A percentile compares a stretch with the other conserved stretches of the same genome.
phyloP scores from a whole-genome alignment of 208 protist genomes.

The Leishmania braziliensis region DNA sequence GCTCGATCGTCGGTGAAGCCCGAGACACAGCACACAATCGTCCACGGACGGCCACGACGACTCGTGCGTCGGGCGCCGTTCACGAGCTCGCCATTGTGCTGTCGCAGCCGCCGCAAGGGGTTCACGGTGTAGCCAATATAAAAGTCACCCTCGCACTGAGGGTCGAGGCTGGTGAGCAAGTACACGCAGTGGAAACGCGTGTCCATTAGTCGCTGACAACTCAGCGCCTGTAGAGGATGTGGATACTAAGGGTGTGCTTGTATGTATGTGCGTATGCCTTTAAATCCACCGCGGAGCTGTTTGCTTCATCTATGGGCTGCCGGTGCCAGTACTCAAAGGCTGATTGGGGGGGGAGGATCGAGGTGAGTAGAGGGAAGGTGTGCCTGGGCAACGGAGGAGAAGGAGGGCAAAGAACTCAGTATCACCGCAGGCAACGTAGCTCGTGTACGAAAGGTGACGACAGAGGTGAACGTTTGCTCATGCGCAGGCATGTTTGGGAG shows the following conservation, averaged over 20 bases:
- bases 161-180: slow-evolving; percentile 82
- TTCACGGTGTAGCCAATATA: slow-evolving; percentile 96
- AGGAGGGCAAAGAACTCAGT: background rate
- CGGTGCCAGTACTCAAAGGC: background rate
- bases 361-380: background rate
- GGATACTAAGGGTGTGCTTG: slow-evolving; percentile 4
- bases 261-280: background rate
- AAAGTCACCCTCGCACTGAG: slow-evolving; percentile 55
- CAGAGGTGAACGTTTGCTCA: background rate
- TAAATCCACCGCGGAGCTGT: background rate
- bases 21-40: slow-evolving; percentile 89
- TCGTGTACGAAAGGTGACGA: background rate
- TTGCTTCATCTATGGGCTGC: background rate
- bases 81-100: slow-evolving; percentile 95
- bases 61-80: slow-evolving; percentile 88
- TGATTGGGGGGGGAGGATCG: background rate
- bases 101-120: slow-evolving; percentile 88
- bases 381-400: background rate
- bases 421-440: background rate
- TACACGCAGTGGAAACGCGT: slow-evolving; percentile 92
- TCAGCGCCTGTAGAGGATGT: background rate
- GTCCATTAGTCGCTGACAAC: slow-evolving; percentile 50
- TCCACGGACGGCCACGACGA: slow-evolving; percentile 87
- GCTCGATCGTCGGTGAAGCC: slow-evolving; percentile 90
- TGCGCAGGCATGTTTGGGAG: background rate